Evolutionary conservation across 2,329 filamentous ascomycete genomes (phyloP).

Genomic region (Atkinsonella texensis): DNA sequence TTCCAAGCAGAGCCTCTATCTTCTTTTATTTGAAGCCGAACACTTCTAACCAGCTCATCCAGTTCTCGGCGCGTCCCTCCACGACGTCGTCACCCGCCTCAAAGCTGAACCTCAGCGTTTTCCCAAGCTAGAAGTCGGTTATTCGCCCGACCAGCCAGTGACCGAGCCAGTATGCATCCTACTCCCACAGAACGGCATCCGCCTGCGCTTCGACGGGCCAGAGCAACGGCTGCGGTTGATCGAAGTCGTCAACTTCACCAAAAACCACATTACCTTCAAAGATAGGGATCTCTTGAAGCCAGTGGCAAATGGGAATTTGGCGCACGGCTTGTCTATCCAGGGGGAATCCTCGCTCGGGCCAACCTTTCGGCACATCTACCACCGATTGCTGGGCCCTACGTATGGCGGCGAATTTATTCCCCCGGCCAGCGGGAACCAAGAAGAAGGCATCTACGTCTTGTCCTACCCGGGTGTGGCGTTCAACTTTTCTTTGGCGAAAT

Average conservation of each 20-base stretch:
- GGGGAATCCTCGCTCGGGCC: slow-evolving; percentile 42
- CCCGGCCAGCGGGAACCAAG: slow-evolving; percentile 36
- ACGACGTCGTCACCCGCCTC: slow-evolving; percentile 76
- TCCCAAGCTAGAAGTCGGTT: slow-evolving; percentile 70
- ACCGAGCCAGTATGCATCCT: slow-evolving; percentile 61
- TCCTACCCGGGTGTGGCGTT: slow-evolving; percentile 94
- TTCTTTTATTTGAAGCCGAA: not conserved
- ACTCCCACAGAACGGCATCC: slow-evolving; percentile 75
- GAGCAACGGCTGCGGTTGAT: slow-evolving; percentile 86
- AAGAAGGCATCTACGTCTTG: slow-evolving; percentile 68
- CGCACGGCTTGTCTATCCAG: slow-evolving; percentile 20
- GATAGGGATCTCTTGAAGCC: slow-evolving; percentile 66
- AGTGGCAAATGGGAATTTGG: slow-evolving; percentile 22
- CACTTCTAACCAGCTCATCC: not conserved
- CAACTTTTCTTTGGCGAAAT: slow-evolving; percentile 66
- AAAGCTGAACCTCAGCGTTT: slow-evolving; percentile 79
- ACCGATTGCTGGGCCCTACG: slow-evolving; percentile 82
- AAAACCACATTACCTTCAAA: slow-evolving; percentile 71
- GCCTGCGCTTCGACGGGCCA: slow-evolving; percentile 83
- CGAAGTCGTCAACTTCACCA: slow-evolving; percentile 82
- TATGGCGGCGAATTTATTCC: slow-evolving; percentile 88
- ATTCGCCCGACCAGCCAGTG: slow-evolving; percentile 65
- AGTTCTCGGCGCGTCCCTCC: slow-evolving; percentile 85
- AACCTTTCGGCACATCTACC: slow-evolving; percentile 81
- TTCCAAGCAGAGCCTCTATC: not conserved